Conservation (phyloP, 1,284 basidiomycete genomes). For the Trichosporon inkin region DNA sequence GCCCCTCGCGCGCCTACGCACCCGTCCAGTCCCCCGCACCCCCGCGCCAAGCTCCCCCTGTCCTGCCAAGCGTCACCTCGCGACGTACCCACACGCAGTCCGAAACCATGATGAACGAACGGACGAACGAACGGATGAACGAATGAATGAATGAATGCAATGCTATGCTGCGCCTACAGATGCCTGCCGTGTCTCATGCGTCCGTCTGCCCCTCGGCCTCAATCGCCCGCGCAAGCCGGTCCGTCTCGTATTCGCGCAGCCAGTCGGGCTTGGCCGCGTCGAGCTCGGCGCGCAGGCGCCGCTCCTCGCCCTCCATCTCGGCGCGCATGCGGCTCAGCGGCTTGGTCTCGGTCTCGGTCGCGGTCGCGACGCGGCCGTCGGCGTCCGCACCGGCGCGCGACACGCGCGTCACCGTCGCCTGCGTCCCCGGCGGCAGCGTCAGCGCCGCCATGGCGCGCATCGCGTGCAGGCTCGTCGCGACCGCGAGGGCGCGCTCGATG, state of each 20-base stretch:
- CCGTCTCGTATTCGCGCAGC: constrained; percentile 29
- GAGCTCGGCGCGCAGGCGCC: constrained; percentile 29
- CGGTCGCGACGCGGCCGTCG: constrained; percentile 25
- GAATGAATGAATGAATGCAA: no score
- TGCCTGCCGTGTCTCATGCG: no score
- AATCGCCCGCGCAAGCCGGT: not conserved
- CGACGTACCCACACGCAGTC: no score
- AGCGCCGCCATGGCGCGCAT: constrained; percentile 14
- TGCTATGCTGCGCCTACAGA: constrained; percentile 9
- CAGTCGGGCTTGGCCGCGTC: constrained; percentile 39
- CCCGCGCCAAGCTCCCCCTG: no score
- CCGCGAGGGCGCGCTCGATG: constrained; percentile 28
- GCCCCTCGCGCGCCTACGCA: no score
- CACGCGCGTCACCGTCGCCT: constrained; percentile 21
- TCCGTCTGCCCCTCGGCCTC: not conserved
- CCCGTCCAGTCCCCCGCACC: no score
- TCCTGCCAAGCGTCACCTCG: no score
- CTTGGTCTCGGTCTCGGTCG: constrained; percentile 13
- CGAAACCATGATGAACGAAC: no score
- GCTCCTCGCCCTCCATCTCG: constrained; percentile 29
- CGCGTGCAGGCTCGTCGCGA: constrained; percentile 25
- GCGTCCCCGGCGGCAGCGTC: constrained; percentile 19
- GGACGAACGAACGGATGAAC: no score
- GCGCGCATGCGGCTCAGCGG: constrained; percentile 29
- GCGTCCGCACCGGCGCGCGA: constrained; percentile 18